Conservation (phyloP, 164 flowering plant species). For the Nymphaea colorata region DNA sequence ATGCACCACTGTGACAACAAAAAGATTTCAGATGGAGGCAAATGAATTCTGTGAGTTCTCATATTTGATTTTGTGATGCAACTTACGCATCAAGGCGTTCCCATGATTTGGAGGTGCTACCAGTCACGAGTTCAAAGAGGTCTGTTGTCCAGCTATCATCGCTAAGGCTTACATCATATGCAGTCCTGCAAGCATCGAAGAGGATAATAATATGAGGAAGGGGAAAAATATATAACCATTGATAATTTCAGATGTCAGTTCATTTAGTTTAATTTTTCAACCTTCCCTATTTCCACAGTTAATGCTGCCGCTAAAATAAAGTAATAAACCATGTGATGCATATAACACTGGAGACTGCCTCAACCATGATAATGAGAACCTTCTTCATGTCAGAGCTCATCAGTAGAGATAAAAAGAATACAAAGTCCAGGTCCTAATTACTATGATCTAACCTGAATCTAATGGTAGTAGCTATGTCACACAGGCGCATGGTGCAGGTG, state of each 20-base stretch:
- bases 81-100: constrained; percentile 94
- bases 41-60: not conserved
- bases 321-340: no score
- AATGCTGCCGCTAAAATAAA: no score
- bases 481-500: no score
- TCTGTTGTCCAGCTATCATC: constrained; percentile 79
- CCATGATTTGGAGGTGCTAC: constrained; percentile 75
- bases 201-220: not conserved
- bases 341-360: no score
- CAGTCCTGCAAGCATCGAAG: constrained; percentile 46
- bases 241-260: not conserved
- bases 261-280: not conserved
- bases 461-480: no score
- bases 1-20: constrained; percentile 46
- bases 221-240: not conserved
- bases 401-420: no score
- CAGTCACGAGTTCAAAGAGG: constrained; percentile 47
- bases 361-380: no score
- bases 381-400: no score
- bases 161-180: constrained; percentile 66
- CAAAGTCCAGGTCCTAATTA: no score
- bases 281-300: not conserved
- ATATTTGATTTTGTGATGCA: not conserved
- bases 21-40: not conserved
- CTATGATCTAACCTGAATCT: no score